Percentiles rank a stretch among this genome's conserved stretches.
Evolutionary conservation across 106 monocot genomes (phyloP).

Genomic region (Ottelia alismoides): DNA sequence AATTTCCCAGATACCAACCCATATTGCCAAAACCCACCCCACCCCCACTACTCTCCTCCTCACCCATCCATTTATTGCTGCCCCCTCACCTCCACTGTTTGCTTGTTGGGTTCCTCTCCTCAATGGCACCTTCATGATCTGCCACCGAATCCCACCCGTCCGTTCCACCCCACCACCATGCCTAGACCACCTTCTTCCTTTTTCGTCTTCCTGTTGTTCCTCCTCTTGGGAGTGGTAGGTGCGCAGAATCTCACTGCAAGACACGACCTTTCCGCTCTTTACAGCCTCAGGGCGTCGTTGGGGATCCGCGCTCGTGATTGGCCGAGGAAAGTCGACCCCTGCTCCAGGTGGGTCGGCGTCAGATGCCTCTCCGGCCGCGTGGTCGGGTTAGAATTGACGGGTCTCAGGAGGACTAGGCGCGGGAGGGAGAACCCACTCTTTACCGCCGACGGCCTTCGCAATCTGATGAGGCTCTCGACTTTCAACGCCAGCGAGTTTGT

Average conservation of each 20-base stretch:
- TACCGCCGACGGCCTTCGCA: conserved; percentile 67
- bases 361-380: conserved; percentile 52
- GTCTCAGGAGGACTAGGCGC: conserved; percentile 63
- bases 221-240: too few relatives aligned
- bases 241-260: conserved; percentile 16
- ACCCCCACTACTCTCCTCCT: too few relatives aligned
- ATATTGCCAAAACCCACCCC: too few relatives aligned
- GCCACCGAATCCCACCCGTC: too few relatives aligned
- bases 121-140: too few relatives aligned
- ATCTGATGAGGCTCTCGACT: conserved; percentile 36
- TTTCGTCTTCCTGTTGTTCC: too few relatives aligned
- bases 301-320: conserved; percentile 62
- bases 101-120: too few relatives aligned
- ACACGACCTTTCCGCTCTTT: conserved; percentile 42
- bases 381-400: conserved; percentile 27
- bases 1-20: too few relatives aligned
- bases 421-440: conserved; percentile 49
- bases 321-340: conserved; percentile 59
- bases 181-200: too few relatives aligned
- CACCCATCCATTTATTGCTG: too few relatives aligned
- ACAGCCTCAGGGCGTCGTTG: conserved; percentile 46
- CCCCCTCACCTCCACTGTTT: too few relatives aligned
- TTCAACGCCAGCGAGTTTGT: conserved; percentile 44
- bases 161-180: too few relatives aligned
- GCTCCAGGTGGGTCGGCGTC: conserved; percentile 48